These are phyloP conservation scores for Diutina pseudorugosa DNA, from an alignment of 1,139 yeast genomes.

Conservation along the genomic window DNA sequence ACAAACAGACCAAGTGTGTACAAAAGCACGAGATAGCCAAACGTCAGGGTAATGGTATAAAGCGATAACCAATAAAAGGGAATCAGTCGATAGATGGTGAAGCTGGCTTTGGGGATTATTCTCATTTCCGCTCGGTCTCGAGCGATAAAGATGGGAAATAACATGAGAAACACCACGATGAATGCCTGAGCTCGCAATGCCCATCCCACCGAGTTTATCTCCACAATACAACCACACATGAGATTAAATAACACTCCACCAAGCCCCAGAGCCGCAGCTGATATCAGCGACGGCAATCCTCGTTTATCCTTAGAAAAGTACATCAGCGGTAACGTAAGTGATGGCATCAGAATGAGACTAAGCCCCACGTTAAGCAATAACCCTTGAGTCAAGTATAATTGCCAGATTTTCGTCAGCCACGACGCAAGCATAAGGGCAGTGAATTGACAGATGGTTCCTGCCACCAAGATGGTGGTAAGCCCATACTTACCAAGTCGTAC, in stretches of 20 bases:
- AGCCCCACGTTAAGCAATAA: conserved; percentile 36
- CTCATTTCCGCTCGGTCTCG: neutral
- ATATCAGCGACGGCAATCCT: conserved; percentile 35
- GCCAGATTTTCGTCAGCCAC: conserved; percentile 37
- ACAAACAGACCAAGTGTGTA: conserved; percentile 23
- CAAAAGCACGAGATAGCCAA: conserved; percentile 21
- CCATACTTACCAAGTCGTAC: conserved; percentile 26
- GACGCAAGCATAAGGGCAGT: conserved; percentile 43
- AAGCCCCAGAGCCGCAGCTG: conserved; percentile 47
- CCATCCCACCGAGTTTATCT: conserved; percentile 22
- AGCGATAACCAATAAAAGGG: neutral
- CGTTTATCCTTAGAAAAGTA: conserved; percentile 9
- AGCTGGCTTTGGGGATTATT: neutral
- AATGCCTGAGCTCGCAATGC: conserved; percentile 29
- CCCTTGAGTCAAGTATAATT: conserved; percentile 40
- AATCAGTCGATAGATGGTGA: neutral
- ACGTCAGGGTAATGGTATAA: neutral
- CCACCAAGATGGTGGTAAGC: conserved; percentile 19
- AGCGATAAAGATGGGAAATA: conserved; percentile 16
- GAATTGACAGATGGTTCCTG: conserved; percentile 37
- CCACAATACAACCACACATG: conserved; percentile 23
- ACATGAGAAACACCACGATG: conserved; percentile 18
- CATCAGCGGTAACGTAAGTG: conserved; percentile 18
- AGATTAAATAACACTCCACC: conserved; percentile 44
- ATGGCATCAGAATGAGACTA: conserved; percentile 18